phyloP scores from a whole-genome alignment of 2,329 filamentous ascomycete genomes.

The Iodosphaeria phyllophila region DNA sequence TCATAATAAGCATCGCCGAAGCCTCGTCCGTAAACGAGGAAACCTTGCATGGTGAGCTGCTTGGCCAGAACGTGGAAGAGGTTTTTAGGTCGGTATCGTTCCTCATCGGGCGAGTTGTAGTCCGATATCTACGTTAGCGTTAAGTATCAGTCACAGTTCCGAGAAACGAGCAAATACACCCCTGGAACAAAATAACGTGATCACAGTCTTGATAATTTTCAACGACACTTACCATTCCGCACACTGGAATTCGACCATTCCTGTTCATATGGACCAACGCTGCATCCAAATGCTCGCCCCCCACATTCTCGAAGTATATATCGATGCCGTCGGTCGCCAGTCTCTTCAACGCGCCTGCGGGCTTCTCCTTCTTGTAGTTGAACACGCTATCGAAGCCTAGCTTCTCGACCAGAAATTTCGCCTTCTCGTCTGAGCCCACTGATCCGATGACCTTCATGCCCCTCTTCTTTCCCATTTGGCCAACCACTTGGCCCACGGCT shows the following conservation, averaged over 20 bases:
- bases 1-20: constrained; percentile 1
- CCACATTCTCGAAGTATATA: constrained; percentile 38
- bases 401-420: constrained; percentile 40
- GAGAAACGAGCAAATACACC: too few species aligned
- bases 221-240: constrained; percentile 1
- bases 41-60: constrained; percentile 4
- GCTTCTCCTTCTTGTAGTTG: constrained; percentile 75
- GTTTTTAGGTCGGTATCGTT: constrained; percentile 3
- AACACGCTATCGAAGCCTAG: constrained; percentile 44
- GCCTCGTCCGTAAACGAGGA: constrained; percentile 3
- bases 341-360: constrained; percentile 45
- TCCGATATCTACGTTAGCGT: constrained; percentile 2
- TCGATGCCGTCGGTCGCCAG: constrained; percentile 64
- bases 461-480: constrained; percentile 67
- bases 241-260: constrained; percentile 2
- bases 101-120: constrained; percentile 4
- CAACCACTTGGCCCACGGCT: constrained; percentile 67
- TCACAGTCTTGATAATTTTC: too few species aligned
- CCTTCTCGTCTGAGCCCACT: constrained; percentile 63
- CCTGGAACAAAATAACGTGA: too few species aligned
- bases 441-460: constrained; percentile 65
- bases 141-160: constrained; percentile 3
- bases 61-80: constrained; percentile 4
- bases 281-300: constrained; percentile 27
- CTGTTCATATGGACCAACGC: constrained; percentile 4